A percentile compares a stretch with the other conserved stretches of the same genome.
Conservation (phyloP, 208 protist species). For the Tritrichomonas foetus region DNA sequence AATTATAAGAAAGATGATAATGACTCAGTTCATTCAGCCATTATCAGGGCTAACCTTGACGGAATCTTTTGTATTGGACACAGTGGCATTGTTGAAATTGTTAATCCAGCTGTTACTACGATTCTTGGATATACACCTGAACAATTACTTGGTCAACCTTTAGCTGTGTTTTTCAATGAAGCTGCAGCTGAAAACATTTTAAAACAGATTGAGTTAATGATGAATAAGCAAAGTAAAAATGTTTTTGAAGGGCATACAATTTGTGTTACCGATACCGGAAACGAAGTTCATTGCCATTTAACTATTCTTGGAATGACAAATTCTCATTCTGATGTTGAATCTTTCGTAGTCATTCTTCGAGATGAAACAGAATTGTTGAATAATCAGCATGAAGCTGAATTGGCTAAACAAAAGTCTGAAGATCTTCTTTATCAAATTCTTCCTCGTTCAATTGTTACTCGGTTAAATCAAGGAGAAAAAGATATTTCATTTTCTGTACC, state of each 20-base stretch:
- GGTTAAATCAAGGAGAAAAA: not conserved
- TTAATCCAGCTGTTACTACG: too few relatives aligned
- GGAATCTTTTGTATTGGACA: too few relatives aligned
- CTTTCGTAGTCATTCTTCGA: not conserved
- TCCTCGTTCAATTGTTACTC: not conserved
- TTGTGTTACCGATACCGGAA: not conserved
- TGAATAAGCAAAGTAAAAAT: not conserved
- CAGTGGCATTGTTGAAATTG: too few relatives aligned
- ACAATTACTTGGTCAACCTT: not conserved
- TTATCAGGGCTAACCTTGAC: too few relatives aligned
- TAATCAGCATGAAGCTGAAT: not conserved
- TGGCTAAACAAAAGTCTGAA: not conserved
- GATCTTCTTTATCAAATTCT: not conserved
- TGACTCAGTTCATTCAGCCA: too few relatives aligned
- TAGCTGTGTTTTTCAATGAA: not conserved
- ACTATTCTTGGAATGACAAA: not conserved
- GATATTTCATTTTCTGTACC: not conserved
- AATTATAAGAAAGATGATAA: too few relatives aligned
- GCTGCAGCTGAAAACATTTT: not conserved
- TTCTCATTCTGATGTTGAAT: not conserved
- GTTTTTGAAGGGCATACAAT: not conserved
- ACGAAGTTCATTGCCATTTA: not conserved
- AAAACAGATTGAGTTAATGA: not conserved
- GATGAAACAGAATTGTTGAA: not conserved
- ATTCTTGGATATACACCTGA: conserved; percentile 12